Evolutionary conservation across 169 alveolate species (phyloP).

Genomic region (Plasmodium inui): DNA sequence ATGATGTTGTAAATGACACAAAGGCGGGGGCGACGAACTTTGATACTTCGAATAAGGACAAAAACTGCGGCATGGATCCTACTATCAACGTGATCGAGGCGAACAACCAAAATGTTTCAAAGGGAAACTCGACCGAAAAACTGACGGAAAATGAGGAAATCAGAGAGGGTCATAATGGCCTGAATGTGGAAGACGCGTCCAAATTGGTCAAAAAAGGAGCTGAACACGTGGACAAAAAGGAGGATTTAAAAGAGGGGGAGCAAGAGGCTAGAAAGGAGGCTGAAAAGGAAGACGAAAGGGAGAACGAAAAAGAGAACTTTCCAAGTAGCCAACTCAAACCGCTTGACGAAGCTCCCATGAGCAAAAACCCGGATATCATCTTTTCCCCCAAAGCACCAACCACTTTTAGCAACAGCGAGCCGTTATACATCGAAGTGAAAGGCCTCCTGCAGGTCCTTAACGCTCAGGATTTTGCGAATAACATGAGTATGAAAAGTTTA

Average conservation of each 20-base stretch:
- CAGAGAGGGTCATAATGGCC: background rate
- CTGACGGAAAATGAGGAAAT: background rate
- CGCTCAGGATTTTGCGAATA: conserved; percentile 60
- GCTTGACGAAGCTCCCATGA: conserved; percentile 4
- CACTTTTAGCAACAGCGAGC: background rate
- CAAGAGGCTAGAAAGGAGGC: background rate
- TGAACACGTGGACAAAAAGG: background rate
- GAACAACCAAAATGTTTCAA: background rate
- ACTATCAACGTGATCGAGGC: conserved; percentile 2
- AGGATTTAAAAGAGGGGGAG: background rate
- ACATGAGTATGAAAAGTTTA: conserved; percentile 16
- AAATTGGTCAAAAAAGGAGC: conserved; percentile 7
- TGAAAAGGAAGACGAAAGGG: background rate
- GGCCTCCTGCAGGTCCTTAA: conserved; percentile 70
- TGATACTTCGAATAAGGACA: conserved; percentile 17
- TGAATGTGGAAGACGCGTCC: conserved; percentile 11
- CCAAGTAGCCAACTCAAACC: background rate
- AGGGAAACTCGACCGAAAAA: background rate
- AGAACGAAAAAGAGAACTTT: background rate
- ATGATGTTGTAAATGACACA: conserved; percentile 18
- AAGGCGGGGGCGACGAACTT: background rate
- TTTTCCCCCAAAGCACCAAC: conserved; percentile 11
- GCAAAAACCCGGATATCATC: background rate
- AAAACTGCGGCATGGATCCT: background rate
- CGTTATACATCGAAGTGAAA: conserved; percentile 66